Conservation (phyloP, 768 basidiomycete genomes). For the Boletus subparvulus region DNA sequence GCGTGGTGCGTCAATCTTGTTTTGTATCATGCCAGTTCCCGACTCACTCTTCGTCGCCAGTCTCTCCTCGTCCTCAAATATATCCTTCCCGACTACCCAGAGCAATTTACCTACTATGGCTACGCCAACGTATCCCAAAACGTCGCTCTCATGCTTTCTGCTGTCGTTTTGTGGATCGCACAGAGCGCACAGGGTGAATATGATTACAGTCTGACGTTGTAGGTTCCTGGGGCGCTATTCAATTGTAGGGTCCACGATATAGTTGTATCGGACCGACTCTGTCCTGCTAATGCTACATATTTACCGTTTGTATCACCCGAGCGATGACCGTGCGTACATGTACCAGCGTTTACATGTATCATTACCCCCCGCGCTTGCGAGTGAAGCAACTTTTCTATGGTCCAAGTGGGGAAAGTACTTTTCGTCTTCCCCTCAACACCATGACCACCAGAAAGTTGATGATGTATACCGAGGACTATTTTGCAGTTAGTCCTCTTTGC, state of each 20-base stretch:
- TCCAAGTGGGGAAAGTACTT: too few species aligned
- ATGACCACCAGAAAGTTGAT: too few species aligned
- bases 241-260: neutral
- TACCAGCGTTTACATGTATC: neutral
- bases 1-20: slow-evolving; percentile 64
- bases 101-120: slow-evolving; percentile 86
- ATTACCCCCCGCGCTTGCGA: neutral
- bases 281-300: slow-evolving; percentile 10
- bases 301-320: slow-evolving; percentile 6
- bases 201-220: slow-evolving; percentile 87
- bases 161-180: slow-evolving; percentile 88
- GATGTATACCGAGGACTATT: too few species aligned
- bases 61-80: slow-evolving; percentile 91
- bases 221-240: neutral
- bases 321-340: neutral
- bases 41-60: slow-evolving; percentile 39
- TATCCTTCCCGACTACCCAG: slow-evolving; percentile 65
- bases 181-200: slow-evolving; percentile 86
- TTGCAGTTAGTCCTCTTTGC: too few species aligned
- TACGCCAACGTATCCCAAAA: slow-evolving; percentile 96
- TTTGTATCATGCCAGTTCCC: neutral
- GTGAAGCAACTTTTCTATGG: too few species aligned
- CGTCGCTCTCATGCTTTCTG: slow-evolving; percentile 78
- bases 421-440: too few species aligned
- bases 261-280: neutral